These are phyloP conservation scores for Phaeoacremonium minimum DNA, from an alignment of 2,329 filamentous ascomycete species.

Conservation along the genomic window DNA sequence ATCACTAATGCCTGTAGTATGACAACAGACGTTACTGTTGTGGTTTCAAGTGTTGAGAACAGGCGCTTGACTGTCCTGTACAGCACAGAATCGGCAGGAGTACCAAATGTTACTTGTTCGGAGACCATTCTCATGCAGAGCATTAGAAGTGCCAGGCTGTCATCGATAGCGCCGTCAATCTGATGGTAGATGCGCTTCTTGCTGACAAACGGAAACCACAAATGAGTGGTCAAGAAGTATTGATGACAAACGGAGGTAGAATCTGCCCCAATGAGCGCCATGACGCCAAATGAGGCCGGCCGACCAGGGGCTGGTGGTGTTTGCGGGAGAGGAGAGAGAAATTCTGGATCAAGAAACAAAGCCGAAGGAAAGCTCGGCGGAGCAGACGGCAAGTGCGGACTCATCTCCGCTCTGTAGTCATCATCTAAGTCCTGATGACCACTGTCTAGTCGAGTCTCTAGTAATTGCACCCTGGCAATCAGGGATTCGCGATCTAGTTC, in stretches of 20 bases:
- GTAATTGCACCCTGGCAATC: conserved; percentile 1
- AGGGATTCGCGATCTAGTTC: conserved; percentile 4
- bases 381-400: too few relatives aligned
- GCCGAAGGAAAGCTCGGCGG: conserved; percentile 9
- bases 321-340: conserved; percentile 9
- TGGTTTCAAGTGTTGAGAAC: conserved; percentile 13
- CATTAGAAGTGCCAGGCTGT: conserved; percentile 12
- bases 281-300: background rate
- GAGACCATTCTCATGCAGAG: conserved; percentile 19
- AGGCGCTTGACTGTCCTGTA: conserved; percentile 12
- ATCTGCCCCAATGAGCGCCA: conserved; percentile 4
- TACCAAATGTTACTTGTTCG: conserved; percentile 2
- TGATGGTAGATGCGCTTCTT: conserved; percentile 9
- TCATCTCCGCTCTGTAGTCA: background rate
- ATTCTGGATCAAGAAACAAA: conserved; percentile 16
- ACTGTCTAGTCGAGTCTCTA: background rate
- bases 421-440: too few relatives aligned
- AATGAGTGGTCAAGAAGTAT: conserved; percentile 15
- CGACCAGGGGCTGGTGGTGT: conserved; percentile 1
- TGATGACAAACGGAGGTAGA: conserved; percentile 4
- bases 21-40: conserved; percentile 15
- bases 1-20: conserved; percentile 21
- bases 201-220: conserved; percentile 18
- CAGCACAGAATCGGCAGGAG: conserved; percentile 4
- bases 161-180: conserved; percentile 2